Percentiles rank a stretch among this genome's conserved stretches.
Conservation (phyloP, 495 filamentous ascomycete species). For the Platismatia glauca region DNA sequence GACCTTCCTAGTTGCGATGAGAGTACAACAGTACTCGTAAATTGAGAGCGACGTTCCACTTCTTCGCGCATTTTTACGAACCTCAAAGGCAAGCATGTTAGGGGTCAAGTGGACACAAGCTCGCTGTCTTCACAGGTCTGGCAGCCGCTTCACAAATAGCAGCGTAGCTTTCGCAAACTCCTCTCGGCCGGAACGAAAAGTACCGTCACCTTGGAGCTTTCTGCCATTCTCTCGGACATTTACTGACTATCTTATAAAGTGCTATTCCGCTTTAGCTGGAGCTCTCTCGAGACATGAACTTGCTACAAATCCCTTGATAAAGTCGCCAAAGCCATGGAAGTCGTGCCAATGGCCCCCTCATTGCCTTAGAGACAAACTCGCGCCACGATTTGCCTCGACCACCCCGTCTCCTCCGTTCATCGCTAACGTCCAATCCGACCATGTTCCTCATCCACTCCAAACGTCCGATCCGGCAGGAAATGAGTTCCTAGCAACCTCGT, state of each 20-base stretch:
- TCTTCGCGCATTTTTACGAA: not conserved
- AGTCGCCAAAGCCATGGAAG: not conserved
- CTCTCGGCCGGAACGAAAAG: not conserved
- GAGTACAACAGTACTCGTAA: no score
- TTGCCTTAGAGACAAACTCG: not conserved
- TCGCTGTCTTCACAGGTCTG: slow-evolving; percentile 10
- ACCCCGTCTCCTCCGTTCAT: not conserved
- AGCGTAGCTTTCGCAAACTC: not conserved
- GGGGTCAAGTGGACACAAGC: no score
- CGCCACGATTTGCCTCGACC: slow-evolving; percentile 4
- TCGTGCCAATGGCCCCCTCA: not conserved
- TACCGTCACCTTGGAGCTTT: not conserved
- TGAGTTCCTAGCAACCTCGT: slow-evolving; percentile 11
- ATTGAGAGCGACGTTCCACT: not conserved
- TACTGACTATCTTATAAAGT: not conserved
- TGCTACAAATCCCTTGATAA: not conserved
- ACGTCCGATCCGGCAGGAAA: not conserved
- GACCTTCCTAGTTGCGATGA: not conserved
- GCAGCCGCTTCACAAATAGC: not conserved
- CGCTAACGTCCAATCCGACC: slow-evolving; percentile 9
- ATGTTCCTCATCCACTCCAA: not conserved
- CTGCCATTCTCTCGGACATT: not conserved
- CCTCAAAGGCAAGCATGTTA: not conserved
- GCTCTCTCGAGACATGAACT: not conserved
- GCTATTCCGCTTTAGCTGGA: slow-evolving; percentile 6